A percentile compares a stretch with the other conserved stretches of the same genome.
Conservation (phyloP, 805 yeast species). For the Myxozyma udenii region DNA sequence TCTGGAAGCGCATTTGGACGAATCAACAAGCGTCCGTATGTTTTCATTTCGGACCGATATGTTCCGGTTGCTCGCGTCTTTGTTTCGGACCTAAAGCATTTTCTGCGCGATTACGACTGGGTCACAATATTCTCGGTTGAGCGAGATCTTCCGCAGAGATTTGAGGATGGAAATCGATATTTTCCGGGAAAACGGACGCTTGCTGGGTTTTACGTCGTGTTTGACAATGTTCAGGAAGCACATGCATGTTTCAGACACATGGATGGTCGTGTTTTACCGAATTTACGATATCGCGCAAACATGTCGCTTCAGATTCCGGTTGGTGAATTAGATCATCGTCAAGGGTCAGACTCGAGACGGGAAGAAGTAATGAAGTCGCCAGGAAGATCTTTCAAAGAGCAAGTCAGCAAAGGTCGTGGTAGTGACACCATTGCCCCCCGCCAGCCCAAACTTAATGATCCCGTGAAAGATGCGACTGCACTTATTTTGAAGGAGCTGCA, state of each 20-base stretch:
- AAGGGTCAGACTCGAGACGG: too few species aligned
- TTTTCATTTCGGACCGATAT: constrained; percentile 31
- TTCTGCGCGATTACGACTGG: constrained; percentile 61
- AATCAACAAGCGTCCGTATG: constrained; percentile 32
- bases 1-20: constrained; percentile 4
- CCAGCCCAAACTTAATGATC: constrained; percentile 31
- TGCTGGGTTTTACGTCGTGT: constrained; percentile 69
- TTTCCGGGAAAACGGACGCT: constrained; percentile 43
- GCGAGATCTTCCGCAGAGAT: not conserved
- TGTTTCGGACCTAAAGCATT: constrained; percentile 57
- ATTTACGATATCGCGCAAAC: constrained; percentile 42
- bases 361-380: not conserved
- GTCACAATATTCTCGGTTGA: constrained; percentile 49
- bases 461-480: constrained; percentile 58
- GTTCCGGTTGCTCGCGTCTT: constrained; percentile 42
- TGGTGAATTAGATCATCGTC: not conserved
- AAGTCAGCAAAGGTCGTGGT: not conserved
- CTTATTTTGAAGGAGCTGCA: constrained; percentile 62
- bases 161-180: constrained; percentile 6
- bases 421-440: not conserved
- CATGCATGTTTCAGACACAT: constrained; percentile 56
- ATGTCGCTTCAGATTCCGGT: constrained; percentile 49
- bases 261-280: constrained; percentile 54
- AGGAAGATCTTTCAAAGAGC: not conserved
- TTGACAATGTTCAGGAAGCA: constrained; percentile 58